These are phyloP conservation scores for Leccinellum luteum DNA, from an alignment of 768 basidiomycete genomes.

Conservation along the genomic window DNA sequence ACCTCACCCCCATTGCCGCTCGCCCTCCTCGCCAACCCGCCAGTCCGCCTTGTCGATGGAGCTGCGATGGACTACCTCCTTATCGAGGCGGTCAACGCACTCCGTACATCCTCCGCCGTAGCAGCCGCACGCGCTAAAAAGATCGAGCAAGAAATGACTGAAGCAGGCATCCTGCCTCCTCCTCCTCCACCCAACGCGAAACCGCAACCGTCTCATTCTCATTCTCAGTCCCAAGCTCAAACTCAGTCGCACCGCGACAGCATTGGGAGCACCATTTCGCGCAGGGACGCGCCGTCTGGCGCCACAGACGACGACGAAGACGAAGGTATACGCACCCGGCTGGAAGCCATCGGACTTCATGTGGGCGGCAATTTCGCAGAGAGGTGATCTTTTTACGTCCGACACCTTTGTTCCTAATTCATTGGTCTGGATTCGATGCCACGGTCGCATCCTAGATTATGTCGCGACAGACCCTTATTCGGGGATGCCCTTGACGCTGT, in stretches of 20 bases:
- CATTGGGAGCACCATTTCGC: conserved; percentile 26
- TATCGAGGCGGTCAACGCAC: conserved; percentile 72
- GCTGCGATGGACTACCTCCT: conserved; percentile 83
- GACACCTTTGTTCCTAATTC: not conserved
- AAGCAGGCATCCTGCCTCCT: conserved; percentile 68
- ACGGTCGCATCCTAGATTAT: conserved; percentile 48
- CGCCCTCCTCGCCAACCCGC: conserved; percentile 62
- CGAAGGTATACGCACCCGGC: conserved; percentile 59
- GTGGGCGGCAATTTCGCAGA: conserved; percentile 87
- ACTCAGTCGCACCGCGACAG: conserved; percentile 33
- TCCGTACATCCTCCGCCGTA: conserved; percentile 71
- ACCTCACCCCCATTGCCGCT: conserved; percentile 19
- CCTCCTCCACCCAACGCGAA: conserved; percentile 43
- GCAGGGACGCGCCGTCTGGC: not conserved
- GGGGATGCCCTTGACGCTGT: conserved; percentile 84
- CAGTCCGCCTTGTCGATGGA: conserved; percentile 57
- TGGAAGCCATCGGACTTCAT: conserved; percentile 83
- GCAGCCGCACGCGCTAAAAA: conserved; percentile 67
- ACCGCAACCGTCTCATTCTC: conserved; percentile 10
- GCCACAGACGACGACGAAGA: conserved; percentile 62
- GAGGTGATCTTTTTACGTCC: conserved; percentile 43
- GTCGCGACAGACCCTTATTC: conserved; percentile 71
- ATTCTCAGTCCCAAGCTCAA: not conserved
- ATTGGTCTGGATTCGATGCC: not conserved
- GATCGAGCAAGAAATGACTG: conserved; percentile 75